These are phyloP conservation scores for Halophytophthora batemanensis DNA, from an alignment of 352 stramenopile genomes.

Conservation along the genomic window DNA sequence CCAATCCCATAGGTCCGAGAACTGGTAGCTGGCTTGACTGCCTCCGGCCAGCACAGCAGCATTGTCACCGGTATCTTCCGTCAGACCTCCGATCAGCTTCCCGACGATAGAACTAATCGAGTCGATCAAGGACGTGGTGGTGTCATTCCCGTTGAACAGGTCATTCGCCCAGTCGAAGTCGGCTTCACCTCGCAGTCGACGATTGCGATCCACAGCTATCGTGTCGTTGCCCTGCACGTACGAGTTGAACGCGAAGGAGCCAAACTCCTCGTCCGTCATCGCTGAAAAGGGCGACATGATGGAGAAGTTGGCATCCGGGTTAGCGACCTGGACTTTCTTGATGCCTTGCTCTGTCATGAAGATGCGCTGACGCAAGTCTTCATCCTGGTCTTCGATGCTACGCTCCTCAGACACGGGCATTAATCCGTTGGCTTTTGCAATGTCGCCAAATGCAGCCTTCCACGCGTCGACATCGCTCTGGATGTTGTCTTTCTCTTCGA, in stretches of 20 bases:
- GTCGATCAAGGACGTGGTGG: neutral
- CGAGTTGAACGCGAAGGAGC: slow-evolving; percentile 19
- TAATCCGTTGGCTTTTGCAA: slow-evolving; percentile 9
- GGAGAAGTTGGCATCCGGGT: slow-evolving; percentile 35
- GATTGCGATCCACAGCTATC: neutral
- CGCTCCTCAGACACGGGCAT: slow-evolving; percentile 16
- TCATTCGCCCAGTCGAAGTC: slow-evolving; percentile 1
- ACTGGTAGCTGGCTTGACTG: neutral
- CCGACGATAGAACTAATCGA: slow-evolving; percentile 1
- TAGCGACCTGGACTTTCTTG: slow-evolving; percentile 10
- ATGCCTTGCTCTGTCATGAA: slow-evolving; percentile 25
- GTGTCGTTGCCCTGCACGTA: slow-evolving; percentile 14
- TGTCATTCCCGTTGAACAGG: neutral
- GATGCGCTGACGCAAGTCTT: slow-evolving; percentile 28
- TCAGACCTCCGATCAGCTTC: neutral
- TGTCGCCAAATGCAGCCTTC: slow-evolving; percentile 11
- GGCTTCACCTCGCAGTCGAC: slow-evolving; percentile 7
- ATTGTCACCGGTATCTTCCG: neutral
- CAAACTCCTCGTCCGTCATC: slow-evolving; percentile 37
- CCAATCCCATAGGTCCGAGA: neutral
- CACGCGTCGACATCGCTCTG: slow-evolving; percentile 17
- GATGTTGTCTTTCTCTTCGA: slow-evolving; percentile 21
- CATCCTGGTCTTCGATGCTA: slow-evolving; percentile 20
- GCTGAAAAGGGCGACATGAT: slow-evolving; percentile 29
- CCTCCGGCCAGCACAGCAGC: neutral